Percentiles rank a stretch among this genome's conserved stretches.
Conservation (phyloP, 1,284 basidiomycete species). For the Ceratobasidium sp. region DNA sequence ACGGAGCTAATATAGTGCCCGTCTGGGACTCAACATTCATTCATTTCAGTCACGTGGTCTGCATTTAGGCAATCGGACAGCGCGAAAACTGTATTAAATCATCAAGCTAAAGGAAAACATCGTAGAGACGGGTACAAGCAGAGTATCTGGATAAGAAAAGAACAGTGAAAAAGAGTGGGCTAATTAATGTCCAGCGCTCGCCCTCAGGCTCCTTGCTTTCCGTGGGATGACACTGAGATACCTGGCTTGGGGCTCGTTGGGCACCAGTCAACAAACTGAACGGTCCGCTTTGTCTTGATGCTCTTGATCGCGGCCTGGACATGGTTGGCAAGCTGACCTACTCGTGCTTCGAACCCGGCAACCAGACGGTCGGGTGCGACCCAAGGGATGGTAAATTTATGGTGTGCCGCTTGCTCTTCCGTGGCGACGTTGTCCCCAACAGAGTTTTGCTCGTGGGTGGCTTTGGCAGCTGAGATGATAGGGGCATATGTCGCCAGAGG, state of each 20-base stretch:
- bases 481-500: conserved; percentile 96
- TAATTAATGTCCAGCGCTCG: no score
- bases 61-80: no score
- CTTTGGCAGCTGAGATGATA: conserved; percentile 83
- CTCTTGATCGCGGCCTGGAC: conserved; percentile 90
- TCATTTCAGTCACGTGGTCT: no score
- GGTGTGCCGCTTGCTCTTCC: conserved; percentile 86
- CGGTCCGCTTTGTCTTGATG: conserved; percentile 97
- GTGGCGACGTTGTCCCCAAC: conserved; percentile 98
- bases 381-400: conserved; percentile 91
- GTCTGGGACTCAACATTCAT: no score
- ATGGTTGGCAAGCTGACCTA: conserved; percentile 99
- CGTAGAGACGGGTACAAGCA: no score
- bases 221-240: conserved; percentile 75
- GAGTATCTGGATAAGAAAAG: no score
- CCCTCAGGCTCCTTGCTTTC: no score
- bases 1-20: no score
- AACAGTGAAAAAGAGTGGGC: no score
- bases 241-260: conserved; percentile 67
- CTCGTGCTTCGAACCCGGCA: conserved; percentile 96
- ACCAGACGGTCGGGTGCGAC: conserved; percentile 98
- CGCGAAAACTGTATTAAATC: no score
- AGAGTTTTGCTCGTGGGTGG: conserved; percentile 96
- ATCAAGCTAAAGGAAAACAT: no score
- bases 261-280: conserved; percentile 99